Conservation (phyloP, 169 alveolate genomes). For the Babesia bigemina region DNA sequence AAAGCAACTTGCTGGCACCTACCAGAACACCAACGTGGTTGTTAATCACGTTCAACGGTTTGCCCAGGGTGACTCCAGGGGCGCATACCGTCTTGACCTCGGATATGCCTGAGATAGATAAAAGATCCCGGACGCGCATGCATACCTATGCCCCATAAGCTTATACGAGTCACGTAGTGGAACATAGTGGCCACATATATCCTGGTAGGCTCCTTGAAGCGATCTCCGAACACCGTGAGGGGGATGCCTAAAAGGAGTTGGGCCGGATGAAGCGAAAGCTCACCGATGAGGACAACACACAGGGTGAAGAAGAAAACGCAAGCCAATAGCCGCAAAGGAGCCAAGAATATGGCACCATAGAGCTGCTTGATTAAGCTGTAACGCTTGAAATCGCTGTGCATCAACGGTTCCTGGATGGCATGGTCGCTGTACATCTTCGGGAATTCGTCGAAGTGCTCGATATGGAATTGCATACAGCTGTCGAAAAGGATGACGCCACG, state of each 20-base stretch:
- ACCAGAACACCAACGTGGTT: constrained; percentile 31
- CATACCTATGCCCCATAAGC: constrained; percentile 19
- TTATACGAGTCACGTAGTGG: neutral
- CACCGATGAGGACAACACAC: neutral
- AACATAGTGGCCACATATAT: neutral
- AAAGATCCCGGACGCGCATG: neutral
- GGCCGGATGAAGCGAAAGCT: neutral
- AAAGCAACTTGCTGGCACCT: neutral
- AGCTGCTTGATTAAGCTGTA: neutral
- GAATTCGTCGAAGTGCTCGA: constrained; percentile 1
- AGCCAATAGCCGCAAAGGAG: constrained; percentile 2
- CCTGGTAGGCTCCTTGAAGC: neutral
- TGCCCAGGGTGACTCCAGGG: neutral
- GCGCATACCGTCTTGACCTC: constrained; percentile 25
- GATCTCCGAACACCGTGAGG: neutral
- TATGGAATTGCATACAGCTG: constrained; percentile 11
- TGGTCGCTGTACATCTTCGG: constrained; percentile 22
- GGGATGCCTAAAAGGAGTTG: constrained; percentile 2
- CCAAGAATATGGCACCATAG: constrained; percentile 16
- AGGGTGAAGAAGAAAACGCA: neutral
- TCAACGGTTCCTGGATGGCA: constrained; percentile 2
- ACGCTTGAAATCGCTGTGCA: constrained; percentile 14
- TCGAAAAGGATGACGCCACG: neutral
- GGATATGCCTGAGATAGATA: neutral
- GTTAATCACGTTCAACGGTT: constrained; percentile 15